Base-by-base conservation (phyloP, 164 flowering plant genomes). In the Aristolochia contorta region DNA sequence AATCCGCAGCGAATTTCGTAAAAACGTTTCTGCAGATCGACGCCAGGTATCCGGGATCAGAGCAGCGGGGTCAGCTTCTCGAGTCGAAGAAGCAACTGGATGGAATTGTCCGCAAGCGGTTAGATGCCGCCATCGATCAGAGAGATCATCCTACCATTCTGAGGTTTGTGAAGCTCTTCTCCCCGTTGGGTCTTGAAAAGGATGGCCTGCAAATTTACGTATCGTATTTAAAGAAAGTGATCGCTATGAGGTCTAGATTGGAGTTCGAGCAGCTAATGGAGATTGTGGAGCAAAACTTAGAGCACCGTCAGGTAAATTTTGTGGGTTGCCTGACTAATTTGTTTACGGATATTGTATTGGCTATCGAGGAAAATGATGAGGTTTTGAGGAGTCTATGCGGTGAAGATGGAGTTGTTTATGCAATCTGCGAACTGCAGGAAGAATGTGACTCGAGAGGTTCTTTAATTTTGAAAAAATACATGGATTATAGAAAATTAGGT, bases 121-220 rank as follows among this genome's bases (percentile, higher is more conserved):
- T 89, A 5, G 15, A 74, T 0, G 75, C 69, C 0, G 98, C 98
- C 0, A 80, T 92, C 15, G 98, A 92, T 70, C 82, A 79, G 67
- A 69, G 91, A 48, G 96, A 89, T 33, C 96, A 89, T 62, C 63
- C 81, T 0, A 62, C 79, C 6, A 74, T 92, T 12, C 62, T 89
- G 32, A 65, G 93, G 20, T 92, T 87, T 52, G 66, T 92, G 2
- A 68, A 64, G 64, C 73, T 92, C 2, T 84, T 73, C 60, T 61
- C 84, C 3, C 82, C 82, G 15, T 69, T 92, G 0, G 86, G 86
- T 0, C 67, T 87, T 24, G 86, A 84, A 56, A 84, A 84, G n/a
- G 96, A 92, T 47, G 98, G 96, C 0, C 67, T 92, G 72, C 91
- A 92, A 77, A 79, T 79, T 8, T 92, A 89, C 60, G 96, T 92